Percentiles rank a stretch among this genome's conserved stretches.
Conservation (phyloP, 768 basidiomycete genomes). For the Suillus placidus region DNA sequence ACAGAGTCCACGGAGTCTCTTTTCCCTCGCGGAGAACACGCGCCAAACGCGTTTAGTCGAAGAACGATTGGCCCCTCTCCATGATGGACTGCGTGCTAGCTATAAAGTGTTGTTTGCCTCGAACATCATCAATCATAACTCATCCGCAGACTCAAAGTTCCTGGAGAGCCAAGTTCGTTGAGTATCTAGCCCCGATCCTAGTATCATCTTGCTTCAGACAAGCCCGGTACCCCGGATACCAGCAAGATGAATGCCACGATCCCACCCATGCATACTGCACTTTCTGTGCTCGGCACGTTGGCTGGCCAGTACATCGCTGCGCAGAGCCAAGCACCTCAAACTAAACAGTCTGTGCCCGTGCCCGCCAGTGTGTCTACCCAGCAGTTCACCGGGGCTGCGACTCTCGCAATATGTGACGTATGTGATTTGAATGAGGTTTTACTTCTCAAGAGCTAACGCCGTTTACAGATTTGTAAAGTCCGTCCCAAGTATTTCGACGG, state of each 20-base stretch:
- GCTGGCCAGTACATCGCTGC: slow-evolving; percentile 40
- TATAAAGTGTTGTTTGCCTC: slow-evolving; percentile 29
- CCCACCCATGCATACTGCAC: slow-evolving; percentile 39
- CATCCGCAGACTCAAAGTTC: slow-evolving; percentile 35
- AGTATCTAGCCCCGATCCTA: slow-evolving; percentile 12
- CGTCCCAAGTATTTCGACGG: slow-evolving; percentile 62
- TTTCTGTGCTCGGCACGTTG: slow-evolving; percentile 39
- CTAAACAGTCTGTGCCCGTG: slow-evolving; percentile 26
- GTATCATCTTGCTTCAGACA: slow-evolving; percentile 14
- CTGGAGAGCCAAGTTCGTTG: slow-evolving; percentile 29
- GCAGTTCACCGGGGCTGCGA: slow-evolving; percentile 25
- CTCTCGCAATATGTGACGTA: slow-evolving; percentile 54
- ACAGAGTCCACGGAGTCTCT: slow-evolving; percentile 18
- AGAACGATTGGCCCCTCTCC: slow-evolving; percentile 13
- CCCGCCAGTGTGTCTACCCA: slow-evolving; percentile 14
- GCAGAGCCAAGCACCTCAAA: slow-evolving; percentile 27
- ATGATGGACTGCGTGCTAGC: slow-evolving; percentile 15
- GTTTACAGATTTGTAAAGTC: slow-evolving; percentile 51
- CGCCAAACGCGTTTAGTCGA: slow-evolving; percentile 29
- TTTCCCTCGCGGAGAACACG: slow-evolving; percentile 35
- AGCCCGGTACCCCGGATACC: slow-evolving; percentile 16
- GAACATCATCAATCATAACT: slow-evolving; percentile 38
- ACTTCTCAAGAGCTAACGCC: slow-evolving; percentile 8
- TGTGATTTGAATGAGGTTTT: slow-evolving; percentile 21
- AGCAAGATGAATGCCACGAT: slow-evolving; percentile 30